Evolutionary conservation across 2,329 filamentous ascomycete species (phyloP).

Genomic region (Pestalotiopsis sp.): DNA sequence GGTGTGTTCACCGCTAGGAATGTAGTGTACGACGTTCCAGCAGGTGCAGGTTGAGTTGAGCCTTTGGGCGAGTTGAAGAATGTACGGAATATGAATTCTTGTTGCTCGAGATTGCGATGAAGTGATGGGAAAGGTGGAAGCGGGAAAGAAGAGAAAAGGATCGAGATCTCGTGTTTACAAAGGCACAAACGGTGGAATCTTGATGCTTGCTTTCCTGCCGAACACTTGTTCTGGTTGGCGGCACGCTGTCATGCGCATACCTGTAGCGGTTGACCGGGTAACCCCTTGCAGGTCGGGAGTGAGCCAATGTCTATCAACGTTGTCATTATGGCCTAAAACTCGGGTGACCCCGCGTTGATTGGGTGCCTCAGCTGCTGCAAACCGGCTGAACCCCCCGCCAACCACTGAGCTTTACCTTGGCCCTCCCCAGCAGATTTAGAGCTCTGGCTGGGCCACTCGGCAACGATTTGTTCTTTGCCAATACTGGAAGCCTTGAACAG

Average conservation of each 20-base stretch:
- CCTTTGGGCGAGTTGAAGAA: not conserved
- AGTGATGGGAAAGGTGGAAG: not conserved
- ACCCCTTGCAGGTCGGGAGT: not conserved
- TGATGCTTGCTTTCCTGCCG: conserved; percentile 2
- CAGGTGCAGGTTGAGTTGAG: not conserved
- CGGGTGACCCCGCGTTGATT: conserved; percentile 1
- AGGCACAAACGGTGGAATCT: not conserved
- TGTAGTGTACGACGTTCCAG: not conserved
- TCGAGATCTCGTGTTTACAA: not conserved
- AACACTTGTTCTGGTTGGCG: conserved; percentile 3
- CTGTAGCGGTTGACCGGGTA: not conserved
- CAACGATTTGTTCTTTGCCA: not conserved
- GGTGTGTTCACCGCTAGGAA: not conserved
- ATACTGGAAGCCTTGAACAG: not conserved
- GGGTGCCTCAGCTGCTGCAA: not conserved
- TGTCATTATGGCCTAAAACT: not conserved
- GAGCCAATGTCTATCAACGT: not conserved
- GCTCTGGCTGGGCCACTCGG: not conserved
- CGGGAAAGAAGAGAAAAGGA: not conserved
- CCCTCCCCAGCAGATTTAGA: not conserved
- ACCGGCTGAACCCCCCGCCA: not conserved
- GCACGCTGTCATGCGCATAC: not conserved
- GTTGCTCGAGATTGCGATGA: not conserved
- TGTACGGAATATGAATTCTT: not conserved
- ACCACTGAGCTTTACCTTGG: not conserved